Conservation (phyloP, 768 basidiomycete species). For the Botryobasidium botryosum region DNA sequence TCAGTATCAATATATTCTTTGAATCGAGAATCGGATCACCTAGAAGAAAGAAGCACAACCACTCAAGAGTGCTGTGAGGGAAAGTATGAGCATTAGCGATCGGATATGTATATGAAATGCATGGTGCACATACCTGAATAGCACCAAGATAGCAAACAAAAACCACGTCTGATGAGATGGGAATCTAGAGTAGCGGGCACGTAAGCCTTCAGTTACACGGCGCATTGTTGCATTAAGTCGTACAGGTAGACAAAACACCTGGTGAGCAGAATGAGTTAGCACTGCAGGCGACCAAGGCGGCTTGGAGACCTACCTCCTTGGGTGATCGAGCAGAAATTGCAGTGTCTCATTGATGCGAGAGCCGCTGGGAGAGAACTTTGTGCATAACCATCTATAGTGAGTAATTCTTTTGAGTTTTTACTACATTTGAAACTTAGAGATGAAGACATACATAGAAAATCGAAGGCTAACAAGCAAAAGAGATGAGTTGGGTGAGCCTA, state of each 20-base stretch:
- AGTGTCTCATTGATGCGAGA: constrained; percentile 63
- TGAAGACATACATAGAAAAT: background rate
- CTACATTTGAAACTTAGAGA: background rate
- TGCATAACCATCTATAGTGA: constrained; percentile 46
- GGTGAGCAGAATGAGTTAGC: constrained; percentile 26
- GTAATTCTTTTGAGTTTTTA: background rate
- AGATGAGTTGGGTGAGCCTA: background rate
- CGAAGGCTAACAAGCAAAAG: background rate
- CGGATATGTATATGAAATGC: no score
- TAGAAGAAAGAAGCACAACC: no score
- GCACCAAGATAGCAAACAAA: constrained; percentile 47
- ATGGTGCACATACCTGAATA: constrained; percentile 11
- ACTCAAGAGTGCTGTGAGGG: no score
- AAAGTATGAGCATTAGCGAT: no score
- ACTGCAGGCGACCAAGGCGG: background rate
- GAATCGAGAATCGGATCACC: no score
- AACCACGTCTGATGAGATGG: constrained; percentile 93
- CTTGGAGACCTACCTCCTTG: constrained; percentile 17
- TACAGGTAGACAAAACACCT: constrained; percentile 74
- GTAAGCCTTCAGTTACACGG: no score
- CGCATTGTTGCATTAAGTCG: no score
- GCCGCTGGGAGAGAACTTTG: constrained; percentile 37
- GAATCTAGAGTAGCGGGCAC: constrained; percentile 18
- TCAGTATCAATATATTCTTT: no score
- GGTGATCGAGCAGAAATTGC: constrained; percentile 86